Conservation (phyloP, 2,329 filamentous ascomycete genomes). For the Zasmidium citrigriseum region DNA sequence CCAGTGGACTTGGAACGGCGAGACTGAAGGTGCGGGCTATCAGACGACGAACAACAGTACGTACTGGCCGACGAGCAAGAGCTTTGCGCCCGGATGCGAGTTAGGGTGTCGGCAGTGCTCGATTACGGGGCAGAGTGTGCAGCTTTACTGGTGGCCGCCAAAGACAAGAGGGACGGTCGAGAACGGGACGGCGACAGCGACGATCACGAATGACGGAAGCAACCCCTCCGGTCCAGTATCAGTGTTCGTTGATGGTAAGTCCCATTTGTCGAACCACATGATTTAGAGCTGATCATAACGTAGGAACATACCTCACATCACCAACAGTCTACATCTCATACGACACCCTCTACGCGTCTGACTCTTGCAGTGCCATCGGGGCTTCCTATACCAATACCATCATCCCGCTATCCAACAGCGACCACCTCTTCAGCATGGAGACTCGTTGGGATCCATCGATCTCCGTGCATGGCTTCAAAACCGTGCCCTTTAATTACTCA, state of each 20-base stretch:
- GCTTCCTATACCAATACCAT: conserved; percentile 18
- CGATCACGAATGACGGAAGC: too few relatives aligned
- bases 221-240: too few relatives aligned
- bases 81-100: conserved; percentile 18
- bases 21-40: too few relatives aligned
- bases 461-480: too few relatives aligned
- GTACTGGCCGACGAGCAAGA: conserved; percentile 15
- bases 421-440: conserved; percentile 20
- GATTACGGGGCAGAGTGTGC: conserved; percentile 21
- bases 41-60: too few relatives aligned
- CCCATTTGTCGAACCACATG: too few relatives aligned
- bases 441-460: too few relatives aligned
- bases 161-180: conserved; percentile 12
- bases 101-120: conserved; percentile 21
- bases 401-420: conserved; percentile 17
- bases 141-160: conserved; percentile 23
- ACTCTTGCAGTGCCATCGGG: conserved; percentile 21
- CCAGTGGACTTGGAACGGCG: too few relatives aligned
- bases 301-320: conserved; percentile 20
- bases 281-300: too few relatives aligned
- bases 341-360: conserved; percentile 22
- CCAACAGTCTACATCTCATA: conserved; percentile 28
- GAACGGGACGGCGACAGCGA: conserved; percentile 12
- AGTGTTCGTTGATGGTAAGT: too few relatives aligned
- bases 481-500: too few relatives aligned